Base-by-base conservation (phyloP, 2,329 filamentous ascomycete species). In the Stemphylium beticola region DNA sequence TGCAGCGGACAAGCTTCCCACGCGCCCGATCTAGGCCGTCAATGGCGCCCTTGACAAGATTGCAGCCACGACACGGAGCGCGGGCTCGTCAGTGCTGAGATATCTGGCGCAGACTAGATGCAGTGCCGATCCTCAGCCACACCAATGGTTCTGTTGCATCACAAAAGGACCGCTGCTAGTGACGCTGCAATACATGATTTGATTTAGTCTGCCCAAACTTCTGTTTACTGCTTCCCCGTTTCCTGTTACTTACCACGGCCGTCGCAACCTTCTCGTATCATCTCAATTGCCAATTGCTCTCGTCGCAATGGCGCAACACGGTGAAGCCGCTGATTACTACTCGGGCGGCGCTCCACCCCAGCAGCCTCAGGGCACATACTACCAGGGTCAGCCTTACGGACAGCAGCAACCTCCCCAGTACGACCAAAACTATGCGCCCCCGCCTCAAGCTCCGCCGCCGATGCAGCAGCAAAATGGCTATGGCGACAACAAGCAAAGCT, bases 401-500 rank as follows among this genome's bases (percentile, higher is more conserved):
- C 53, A 69, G 41, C 65, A 63, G 40, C 65, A 63, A 39, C 70
- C 71, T 41, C 68, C 73, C 6, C 67, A 69, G 42, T 73, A 74
- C 52, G 64, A 60, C 5, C 67, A 71, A 46, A 69, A 69, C 42
- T 71, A 68, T 53, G 66, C 60, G 32, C 67, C 65, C 18, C 67
- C 65, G 24, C 68, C 68, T 11, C 63, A 64, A 20, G 64, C 66
- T 7, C 63, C 64, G 14, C 68, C 61, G 41, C 60, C 62, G 1
- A 55, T 54, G 36, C 61, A 60, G 15, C 50, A 53, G 42, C 68
- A 72, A 48, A 65, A 65, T 49, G 58, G 68, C 34, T 68, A 69
- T 22, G 65, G 64, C 34, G 77, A 79, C 59, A 82, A 83, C 71
- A 66, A 66, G 10, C 76, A 78, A 40, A 78, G 71, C 14, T 97